Conservation (phyloP, 305 asterid genomes). For the Plantago lanceolata region DNA sequence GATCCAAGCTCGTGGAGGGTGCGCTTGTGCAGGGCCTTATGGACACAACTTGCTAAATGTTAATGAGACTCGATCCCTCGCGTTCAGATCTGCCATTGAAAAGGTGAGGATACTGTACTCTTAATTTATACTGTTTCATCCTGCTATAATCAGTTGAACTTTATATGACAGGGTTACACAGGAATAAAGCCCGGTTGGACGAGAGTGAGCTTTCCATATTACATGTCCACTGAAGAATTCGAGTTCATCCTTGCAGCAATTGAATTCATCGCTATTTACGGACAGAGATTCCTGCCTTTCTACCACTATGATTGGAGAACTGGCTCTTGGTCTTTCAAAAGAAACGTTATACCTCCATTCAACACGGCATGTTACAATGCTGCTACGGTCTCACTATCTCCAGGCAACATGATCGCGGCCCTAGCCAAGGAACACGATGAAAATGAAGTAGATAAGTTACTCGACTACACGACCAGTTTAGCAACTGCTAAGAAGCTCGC, state of each 20-base stretch:
- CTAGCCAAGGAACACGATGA: constrained; percentile 7
- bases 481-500: constrained; percentile 46
- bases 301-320: constrained; percentile 57
- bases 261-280: constrained; percentile 52
- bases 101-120: constrained; percentile 28
- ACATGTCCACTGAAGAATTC: constrained; percentile 60
- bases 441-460: neutral
- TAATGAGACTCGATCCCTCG: constrained; percentile 31
- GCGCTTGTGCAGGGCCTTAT: constrained; percentile 75
- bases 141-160: too few relatives aligned
- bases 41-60: constrained; percentile 51
- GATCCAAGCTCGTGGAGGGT: constrained; percentile 72
- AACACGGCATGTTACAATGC: constrained; percentile 2
- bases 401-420: constrained; percentile 22
- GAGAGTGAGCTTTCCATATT: constrained; percentile 68
- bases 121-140: neutral
- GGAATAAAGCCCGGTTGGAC: constrained; percentile 82
- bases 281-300: constrained; percentile 55
- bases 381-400: constrained; percentile 2
- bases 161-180: constrained; percentile 36
- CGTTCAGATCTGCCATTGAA: constrained; percentile 35
- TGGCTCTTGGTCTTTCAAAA: constrained; percentile 57
- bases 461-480: constrained; percentile 27
- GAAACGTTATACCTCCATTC: constrained; percentile 14
- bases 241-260: constrained; percentile 50